Conservation (phyloP, 2,329 filamentous ascomycete species). For the Exserohilum rostratum region DNA sequence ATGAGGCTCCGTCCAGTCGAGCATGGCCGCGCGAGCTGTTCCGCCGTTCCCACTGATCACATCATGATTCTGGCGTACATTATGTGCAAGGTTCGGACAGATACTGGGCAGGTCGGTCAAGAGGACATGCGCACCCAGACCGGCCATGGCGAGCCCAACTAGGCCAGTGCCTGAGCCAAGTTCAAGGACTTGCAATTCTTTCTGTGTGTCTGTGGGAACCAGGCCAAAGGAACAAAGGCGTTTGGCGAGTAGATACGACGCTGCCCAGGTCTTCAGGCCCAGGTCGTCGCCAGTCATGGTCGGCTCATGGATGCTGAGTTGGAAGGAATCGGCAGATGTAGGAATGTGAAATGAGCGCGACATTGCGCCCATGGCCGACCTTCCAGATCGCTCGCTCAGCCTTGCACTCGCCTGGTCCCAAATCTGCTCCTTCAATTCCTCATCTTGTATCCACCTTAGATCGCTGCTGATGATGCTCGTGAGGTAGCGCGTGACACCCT, state of each 20-base stretch:
- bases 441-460: conserved; percentile 71
- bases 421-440: conserved; percentile 69
- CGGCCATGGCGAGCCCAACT: conserved; percentile 83
- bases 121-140: conserved; percentile 70
- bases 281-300: conserved; percentile 85
- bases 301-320: conserved; percentile 81
- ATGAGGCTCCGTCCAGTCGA: conserved; percentile 75
- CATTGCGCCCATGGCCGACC: conserved; percentile 70
- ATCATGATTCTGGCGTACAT: conserved; percentile 68
- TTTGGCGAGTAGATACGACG: conserved; percentile 82
- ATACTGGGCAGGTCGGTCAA: conserved; percentile 88
- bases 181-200: conserved; percentile 63
- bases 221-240: conserved; percentile 59
- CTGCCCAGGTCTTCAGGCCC: conserved; percentile 95
- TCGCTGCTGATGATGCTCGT: conserved; percentile 70
- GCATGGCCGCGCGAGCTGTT: conserved; percentile 64
- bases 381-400: conserved; percentile 84
- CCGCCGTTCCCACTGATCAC: conserved; percentile 63
- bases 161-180: conserved; percentile 90
- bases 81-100: conserved; percentile 77
- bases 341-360: conserved; percentile 66
- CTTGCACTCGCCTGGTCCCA: conserved; percentile 82
- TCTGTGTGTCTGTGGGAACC: background rate
- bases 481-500: conserved; percentile 68
- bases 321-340: conserved; percentile 47